Percentiles rank a stretch among this genome's conserved stretches.
Conservation (phyloP, 106 monocot species). For the Platanthera guangdongensis region DNA sequence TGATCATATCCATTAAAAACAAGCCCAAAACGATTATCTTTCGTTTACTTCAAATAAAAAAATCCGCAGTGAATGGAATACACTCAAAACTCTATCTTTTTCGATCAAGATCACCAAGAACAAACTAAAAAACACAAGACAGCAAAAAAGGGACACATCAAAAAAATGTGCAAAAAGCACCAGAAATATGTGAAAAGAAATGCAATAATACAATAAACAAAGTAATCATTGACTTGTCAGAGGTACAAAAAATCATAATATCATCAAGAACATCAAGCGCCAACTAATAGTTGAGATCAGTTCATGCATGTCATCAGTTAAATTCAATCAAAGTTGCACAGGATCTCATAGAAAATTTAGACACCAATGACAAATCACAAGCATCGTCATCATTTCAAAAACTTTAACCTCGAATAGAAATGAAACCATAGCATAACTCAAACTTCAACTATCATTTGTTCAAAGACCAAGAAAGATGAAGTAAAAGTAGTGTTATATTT, state of each 20-base stretch:
- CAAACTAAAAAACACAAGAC: too few relatives aligned
- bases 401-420: not conserved
- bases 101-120: not conserved
- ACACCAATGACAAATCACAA: not conserved
- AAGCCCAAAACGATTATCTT: not conserved
- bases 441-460: not conserved
- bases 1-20: not conserved
- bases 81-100: not conserved
- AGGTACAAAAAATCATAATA: not conserved
- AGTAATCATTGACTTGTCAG: not conserved
- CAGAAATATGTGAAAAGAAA: not conserved
- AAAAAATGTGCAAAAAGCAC: too few relatives aligned
- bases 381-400: not conserved
- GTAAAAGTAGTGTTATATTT: not conserved
- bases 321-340: not conserved
- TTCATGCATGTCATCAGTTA: not conserved
- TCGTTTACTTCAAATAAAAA: not conserved
- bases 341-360: not conserved
- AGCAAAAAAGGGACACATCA: not conserved
- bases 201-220: not conserved
- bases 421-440: not conserved
- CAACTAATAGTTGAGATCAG: not conserved
- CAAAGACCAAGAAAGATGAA: not conserved
- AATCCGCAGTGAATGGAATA: not conserved
- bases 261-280: not conserved